Percentiles rank a stretch among this genome's conserved stretches.
phyloP scores from a whole-genome alignment of 495 filamentous ascomycete species.

The Aspergillus ostianus region DNA sequence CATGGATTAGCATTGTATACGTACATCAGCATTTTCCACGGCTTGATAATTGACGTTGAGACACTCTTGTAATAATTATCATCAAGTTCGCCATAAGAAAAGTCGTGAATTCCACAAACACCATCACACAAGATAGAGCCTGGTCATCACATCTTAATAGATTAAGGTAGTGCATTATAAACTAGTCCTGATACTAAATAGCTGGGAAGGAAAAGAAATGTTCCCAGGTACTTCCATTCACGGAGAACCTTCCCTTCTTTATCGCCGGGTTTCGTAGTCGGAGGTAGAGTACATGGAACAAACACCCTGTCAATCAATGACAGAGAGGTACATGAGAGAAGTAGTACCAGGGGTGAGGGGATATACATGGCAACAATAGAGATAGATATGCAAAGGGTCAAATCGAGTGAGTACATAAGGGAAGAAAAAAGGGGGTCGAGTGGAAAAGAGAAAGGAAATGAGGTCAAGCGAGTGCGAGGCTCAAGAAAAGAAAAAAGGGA shows the following conservation, averaged over 20 bases:
- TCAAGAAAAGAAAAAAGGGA: not conserved
- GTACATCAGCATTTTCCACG: not conserved
- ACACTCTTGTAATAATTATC: not conserved
- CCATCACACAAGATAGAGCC: not conserved
- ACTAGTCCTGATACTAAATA: not conserved
- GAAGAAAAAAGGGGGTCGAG: not conserved
- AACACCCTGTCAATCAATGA: slow-evolving; percentile 1
- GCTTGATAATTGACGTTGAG: not conserved
- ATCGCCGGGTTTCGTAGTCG: not conserved
- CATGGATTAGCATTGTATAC: not conserved
- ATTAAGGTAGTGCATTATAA: not conserved
- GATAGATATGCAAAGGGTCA: slow-evolving; percentile 21
- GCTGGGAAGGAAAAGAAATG: not conserved
- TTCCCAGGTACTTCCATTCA: not conserved
- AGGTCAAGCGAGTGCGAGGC: slow-evolving; percentile 10
- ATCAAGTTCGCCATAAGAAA: not conserved
- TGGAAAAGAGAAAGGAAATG: slow-evolving; percentile 8
- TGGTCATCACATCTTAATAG: not conserved
- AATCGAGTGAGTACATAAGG: slow-evolving; percentile 11
- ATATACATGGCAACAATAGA: slow-evolving; percentile 25
- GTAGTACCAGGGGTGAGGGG: not conserved
- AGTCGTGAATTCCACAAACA: not conserved
- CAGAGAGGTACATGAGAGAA: slow-evolving; percentile 1
- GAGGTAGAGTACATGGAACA: slow-evolving; percentile 5
- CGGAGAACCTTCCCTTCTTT: not conserved